Evolutionary conservation across 129 eudicot genomes (phyloP).

Genomic region (Mikania micrantha): DNA sequence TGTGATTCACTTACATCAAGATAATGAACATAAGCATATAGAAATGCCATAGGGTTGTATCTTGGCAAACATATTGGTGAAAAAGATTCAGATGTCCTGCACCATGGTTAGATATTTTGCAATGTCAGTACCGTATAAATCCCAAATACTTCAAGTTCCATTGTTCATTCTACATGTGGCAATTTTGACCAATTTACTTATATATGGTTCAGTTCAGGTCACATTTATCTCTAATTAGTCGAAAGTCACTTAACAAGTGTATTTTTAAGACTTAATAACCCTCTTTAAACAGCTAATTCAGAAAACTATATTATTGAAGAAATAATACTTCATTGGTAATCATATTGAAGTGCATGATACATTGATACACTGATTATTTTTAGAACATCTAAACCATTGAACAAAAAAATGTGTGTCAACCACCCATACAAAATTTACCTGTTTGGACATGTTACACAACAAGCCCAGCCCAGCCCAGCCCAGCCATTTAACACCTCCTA

Average conservation of each 20-base stretch:
- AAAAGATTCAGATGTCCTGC: constrained; percentile 97
- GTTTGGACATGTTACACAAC: neutral
- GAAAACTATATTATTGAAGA: neutral
- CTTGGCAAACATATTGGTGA: constrained; percentile 98
- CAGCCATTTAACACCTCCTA: neutral
- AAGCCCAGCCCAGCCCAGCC: neutral
- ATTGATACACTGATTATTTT: neutral
- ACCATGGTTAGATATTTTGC: constrained; percentile 8
- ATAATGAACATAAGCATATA: constrained; percentile 87
- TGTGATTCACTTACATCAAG: constrained; percentile 64
- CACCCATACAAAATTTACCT: neutral
- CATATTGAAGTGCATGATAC: neutral
- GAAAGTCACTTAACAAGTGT: neutral
- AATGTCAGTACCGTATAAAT: constrained; percentile 10
- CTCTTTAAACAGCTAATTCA: neutral
- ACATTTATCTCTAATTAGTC: neutral
- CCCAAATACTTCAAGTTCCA: constrained; percentile 3
- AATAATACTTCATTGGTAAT: neutral
- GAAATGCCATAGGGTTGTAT: constrained; percentile 95
- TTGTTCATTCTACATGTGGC: neutral
- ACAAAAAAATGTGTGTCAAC: neutral
- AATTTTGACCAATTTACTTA: neutral
- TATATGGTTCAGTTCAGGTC: neutral
- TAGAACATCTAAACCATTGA: neutral
- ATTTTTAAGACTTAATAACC: neutral